Conservation (phyloP, 2,329 filamentous ascomycete genomes). For the Beauveria scarabaeidicola region DNA sequence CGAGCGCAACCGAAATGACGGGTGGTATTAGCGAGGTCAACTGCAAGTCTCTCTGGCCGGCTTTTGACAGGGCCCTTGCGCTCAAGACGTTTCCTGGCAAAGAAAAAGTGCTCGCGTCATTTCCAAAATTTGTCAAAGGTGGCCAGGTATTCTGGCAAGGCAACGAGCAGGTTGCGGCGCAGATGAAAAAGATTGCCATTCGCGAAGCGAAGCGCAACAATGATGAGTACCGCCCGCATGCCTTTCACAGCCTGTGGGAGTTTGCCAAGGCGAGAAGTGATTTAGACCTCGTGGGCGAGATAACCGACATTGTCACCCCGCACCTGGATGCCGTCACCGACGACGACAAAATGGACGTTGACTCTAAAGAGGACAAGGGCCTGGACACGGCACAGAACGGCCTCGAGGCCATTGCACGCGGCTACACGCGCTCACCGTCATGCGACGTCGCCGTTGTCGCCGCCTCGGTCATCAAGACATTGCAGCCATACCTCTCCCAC, state of each 20-base stretch:
- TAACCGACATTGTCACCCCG: conserved; percentile 53
- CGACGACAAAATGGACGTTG: conserved; percentile 62
- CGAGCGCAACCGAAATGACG: conserved; percentile 45
- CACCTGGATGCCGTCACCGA: conserved; percentile 50
- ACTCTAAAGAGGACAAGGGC: conserved; percentile 40
- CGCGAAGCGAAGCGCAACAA: conserved; percentile 92
- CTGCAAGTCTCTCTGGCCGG: conserved; percentile 66
- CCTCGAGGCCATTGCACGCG: conserved; percentile 40
- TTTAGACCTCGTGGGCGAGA: conserved; percentile 60
- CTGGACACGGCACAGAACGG: conserved; percentile 40
- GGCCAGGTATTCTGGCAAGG: conserved; percentile 48
- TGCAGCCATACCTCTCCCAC: conserved; percentile 33
- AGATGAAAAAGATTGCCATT: conserved; percentile 71
- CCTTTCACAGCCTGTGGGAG: conserved; percentile 62
- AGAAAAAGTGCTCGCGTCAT: conserved; percentile 71
- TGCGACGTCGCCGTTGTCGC: conserved; percentile 30
- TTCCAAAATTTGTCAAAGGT: conserved; percentile 67
- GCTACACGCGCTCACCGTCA: conserved; percentile 37
- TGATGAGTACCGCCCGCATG: conserved; percentile 68
- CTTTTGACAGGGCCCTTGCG: conserved; percentile 69
- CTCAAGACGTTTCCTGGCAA: conserved; percentile 94
- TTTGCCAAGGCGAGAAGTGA: conserved; percentile 62
- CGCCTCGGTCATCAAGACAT: conserved; percentile 27
- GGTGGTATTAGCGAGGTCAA: conserved; percentile 53
- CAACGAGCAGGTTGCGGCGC: conserved; percentile 44